Percentiles rank a stretch among this genome's conserved stretches.
phyloP scores from a whole-genome alignment of 1,284 basidiomycete genomes.

The Fomitopsis pinicola region DNA sequence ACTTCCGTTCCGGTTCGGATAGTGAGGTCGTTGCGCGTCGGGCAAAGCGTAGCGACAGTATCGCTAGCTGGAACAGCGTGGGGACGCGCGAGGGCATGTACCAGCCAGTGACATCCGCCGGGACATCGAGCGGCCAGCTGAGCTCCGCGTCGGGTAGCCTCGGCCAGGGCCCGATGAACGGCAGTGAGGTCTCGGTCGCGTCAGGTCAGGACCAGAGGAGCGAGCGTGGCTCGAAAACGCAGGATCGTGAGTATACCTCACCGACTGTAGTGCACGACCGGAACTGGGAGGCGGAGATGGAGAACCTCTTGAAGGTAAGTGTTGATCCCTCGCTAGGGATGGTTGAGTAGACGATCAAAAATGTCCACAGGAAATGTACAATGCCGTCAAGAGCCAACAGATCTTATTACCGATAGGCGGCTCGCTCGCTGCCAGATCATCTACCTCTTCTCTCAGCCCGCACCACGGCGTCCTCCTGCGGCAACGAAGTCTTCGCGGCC shows the following conservation, averaged over 20 bases:
- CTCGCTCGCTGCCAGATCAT: constrained; percentile 38
- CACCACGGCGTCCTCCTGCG: constrained; percentile 44
- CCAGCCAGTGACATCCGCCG: constrained; percentile 15
- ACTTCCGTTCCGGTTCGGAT: constrained; percentile 49
- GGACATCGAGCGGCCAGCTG: constrained; percentile 25
- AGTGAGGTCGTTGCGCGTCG: constrained; percentile 38
- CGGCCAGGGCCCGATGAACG: constrained; percentile 30
- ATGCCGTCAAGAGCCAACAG: constrained; percentile 84
- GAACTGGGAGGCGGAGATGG: constrained; percentile 83
- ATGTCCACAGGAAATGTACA: constrained; percentile 81
- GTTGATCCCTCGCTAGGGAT: constrained; percentile 1
- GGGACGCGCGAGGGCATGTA: constrained; percentile 38
- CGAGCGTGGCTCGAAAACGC: constrained; percentile 5
- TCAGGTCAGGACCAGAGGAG: constrained; percentile 12
- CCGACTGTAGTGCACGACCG: constrained; percentile 49
- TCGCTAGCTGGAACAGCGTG: constrained; percentile 79
- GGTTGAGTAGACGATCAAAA: neutral
- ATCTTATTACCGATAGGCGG: constrained; percentile 77
- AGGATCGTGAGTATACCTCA: constrained; percentile 2
- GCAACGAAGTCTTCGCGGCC: constrained; percentile 60
- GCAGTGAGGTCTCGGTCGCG: constrained; percentile 41
- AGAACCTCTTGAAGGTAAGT: constrained; percentile 75
- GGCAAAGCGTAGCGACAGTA: constrained; percentile 75
- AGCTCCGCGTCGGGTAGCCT: constrained; percentile 22
- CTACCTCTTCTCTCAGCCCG: constrained; percentile 50